Evolutionary conservation across 805 yeast genomes (phyloP).

Genomic region (Spencermartinsiella europaea): DNA sequence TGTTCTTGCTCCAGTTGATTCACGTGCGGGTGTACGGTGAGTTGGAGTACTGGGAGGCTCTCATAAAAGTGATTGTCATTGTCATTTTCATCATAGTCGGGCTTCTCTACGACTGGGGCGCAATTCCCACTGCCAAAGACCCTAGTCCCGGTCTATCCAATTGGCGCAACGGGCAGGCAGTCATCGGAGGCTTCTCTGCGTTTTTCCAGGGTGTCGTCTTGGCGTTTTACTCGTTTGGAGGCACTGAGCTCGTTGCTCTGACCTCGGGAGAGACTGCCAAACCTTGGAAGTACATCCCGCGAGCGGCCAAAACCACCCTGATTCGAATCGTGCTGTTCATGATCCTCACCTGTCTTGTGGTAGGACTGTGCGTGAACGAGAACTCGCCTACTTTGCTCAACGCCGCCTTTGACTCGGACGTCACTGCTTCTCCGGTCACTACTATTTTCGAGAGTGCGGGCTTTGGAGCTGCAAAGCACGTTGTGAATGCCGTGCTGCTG

Average conservation of each 20-base stretch:
- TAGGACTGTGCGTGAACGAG: conserved; percentile 53
- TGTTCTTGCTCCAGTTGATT: conserved; percentile 46
- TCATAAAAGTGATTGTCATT: conserved; percentile 58
- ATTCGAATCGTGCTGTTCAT: conserved; percentile 46
- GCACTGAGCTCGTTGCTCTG: conserved; percentile 50
- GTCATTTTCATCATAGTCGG: conserved; percentile 58
- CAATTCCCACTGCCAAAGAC: conserved; percentile 45
- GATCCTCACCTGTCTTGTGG: conserved; percentile 46
- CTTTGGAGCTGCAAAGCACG: conserved; percentile 41
- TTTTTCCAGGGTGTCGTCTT: conserved; percentile 41
- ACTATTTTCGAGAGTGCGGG: conserved; percentile 47
- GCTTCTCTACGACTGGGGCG: conserved; percentile 48
- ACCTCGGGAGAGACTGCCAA: conserved; percentile 55
- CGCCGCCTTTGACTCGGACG: conserved; percentile 44
- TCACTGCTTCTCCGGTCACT: conserved; percentile 42
- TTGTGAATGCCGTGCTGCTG: conserved; percentile 54
- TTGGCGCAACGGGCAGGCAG: conserved; percentile 21
- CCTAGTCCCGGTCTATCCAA: conserved; percentile 46
- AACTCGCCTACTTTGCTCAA: conserved; percentile 41
- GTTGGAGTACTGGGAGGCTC: conserved; percentile 60
- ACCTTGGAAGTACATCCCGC: conserved; percentile 52
- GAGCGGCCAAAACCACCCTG: conserved; percentile 50
- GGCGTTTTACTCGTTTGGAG: conserved; percentile 51
- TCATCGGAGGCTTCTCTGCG: conserved; percentile 25
- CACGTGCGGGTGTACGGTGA: conserved; percentile 50